Percentiles rank a stretch among this genome's conserved stretches.
These are phyloP conservation scores for Aspergillus arachidicola DNA, from an alignment of 2,329 filamentous ascomycete genomes.

Conservation along the genomic window DNA sequence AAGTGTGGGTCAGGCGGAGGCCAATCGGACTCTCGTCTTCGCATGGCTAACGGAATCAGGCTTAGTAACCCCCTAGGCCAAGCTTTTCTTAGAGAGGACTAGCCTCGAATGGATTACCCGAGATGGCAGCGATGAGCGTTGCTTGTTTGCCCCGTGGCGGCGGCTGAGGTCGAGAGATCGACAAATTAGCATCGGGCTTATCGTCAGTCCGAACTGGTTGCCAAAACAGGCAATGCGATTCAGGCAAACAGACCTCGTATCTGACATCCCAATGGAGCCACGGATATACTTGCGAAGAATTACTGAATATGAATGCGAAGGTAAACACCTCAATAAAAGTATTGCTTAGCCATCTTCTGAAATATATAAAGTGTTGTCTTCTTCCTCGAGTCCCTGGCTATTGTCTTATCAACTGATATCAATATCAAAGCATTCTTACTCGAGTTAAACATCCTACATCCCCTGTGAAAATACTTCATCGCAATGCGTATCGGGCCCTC, in stretches of 20 bases:
- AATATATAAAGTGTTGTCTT: neutral
- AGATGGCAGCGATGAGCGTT: neutral
- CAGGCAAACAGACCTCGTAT: neutral
- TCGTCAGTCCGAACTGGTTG: neutral
- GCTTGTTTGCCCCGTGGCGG: neutral
- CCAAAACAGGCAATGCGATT: neutral
- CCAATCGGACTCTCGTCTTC: rapidly evolving
- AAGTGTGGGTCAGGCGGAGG: rapidly evolving
- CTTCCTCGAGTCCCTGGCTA: too few relatives aligned
- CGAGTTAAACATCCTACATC: rapidly evolving
- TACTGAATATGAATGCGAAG: neutral
- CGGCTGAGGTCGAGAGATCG: neutral
- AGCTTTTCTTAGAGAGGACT: neutral
- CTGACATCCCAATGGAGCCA: neutral
- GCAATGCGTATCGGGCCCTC: neutral
- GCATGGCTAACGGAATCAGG: too few relatives aligned
- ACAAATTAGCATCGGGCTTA: neutral
- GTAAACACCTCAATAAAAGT: neutral
- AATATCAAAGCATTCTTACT: neutral
- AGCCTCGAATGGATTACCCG: neutral
- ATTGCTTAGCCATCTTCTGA: neutral
- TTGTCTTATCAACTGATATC: neutral
- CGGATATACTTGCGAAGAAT: neutral
- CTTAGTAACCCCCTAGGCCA: too few relatives aligned
- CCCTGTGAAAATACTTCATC: neutral